Evolutionary conservation across 768 basidiomycete species (phyloP).

Genomic region (Suillus discolor): DNA sequence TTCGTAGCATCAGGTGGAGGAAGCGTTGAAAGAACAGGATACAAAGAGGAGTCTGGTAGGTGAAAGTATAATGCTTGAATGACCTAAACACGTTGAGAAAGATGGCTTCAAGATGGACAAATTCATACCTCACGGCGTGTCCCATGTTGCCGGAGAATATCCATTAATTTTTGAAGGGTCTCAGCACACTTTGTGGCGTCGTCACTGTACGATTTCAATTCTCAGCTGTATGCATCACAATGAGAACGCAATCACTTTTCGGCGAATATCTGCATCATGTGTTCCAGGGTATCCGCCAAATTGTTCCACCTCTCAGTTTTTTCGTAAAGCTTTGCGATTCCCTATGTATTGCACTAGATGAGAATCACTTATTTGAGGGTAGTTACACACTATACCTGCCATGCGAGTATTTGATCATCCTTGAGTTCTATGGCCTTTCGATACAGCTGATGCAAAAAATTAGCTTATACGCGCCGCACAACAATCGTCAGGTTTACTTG

Average conservation of each 20-base stretch:
- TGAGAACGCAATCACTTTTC: no score
- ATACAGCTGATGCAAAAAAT: constrained; percentile 64
- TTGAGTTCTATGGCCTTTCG: constrained; percentile 72
- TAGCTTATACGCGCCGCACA: constrained; percentile 31
- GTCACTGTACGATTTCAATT: constrained; percentile 43
- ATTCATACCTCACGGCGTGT: constrained; percentile 55
- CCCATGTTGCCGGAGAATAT: constrained; percentile 61
- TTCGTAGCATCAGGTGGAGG: constrained; percentile 79
- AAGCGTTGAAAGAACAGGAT: constrained; percentile 60
- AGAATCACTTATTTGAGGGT: constrained; percentile 18
- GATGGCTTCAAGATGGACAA: background rate
- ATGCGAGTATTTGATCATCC: constrained; percentile 73
- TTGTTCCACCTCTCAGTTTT: constrained; percentile 59
- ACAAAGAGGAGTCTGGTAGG: constrained; percentile 73
- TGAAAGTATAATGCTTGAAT: constrained; percentile 65
- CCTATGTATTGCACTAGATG: constrained; percentile 44
- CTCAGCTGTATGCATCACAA: background rate
- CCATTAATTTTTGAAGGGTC: constrained; percentile 74
- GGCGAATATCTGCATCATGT: constrained; percentile 34
- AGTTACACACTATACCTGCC: constrained; percentile 62
- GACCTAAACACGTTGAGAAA: constrained; percentile 46
- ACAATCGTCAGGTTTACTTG: constrained; percentile 58
- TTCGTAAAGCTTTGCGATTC: constrained; percentile 74
- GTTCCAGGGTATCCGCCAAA: constrained; percentile 52
- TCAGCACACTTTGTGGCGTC: constrained; percentile 84